Evolutionary conservation across 2,329 filamentous ascomycete genomes (phyloP), one percentile per base, ranked within the genome.

Genomic region (Ascochyta fabae): DNA sequence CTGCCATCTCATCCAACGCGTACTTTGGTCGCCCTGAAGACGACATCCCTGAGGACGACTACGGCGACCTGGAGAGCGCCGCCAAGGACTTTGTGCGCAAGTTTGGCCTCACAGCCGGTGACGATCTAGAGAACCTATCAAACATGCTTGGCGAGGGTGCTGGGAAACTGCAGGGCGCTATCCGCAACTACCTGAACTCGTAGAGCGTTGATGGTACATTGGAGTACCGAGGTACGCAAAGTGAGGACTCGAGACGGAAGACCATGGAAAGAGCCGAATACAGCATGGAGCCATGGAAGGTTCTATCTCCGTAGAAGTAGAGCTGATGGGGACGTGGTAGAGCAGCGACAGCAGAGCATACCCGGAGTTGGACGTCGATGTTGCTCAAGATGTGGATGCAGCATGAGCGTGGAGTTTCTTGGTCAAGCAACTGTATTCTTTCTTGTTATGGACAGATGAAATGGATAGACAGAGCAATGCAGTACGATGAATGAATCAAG

Each of bases 11-110:
- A 6, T 96, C 91, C 55, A 99, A 98, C 76, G 92, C 92, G 51
- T 99, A 98, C 83, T 99, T 99, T 76, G 95, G 95, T 58, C 89
- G 94, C 47, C 89, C 92, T 2, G 95, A 99, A 72, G 90, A 93
- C 23, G 90, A 96, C 65, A 79, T 84, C 29, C 73, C 77, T 2
- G 81, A 78, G 9, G 91, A 93, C 60, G 91, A 85, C 41, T 97
- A 96, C 64, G 92, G 93, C 42, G 93, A 97, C 70, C 80, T 99
- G 56, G 95, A 99, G 79, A 84, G 81, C n/a, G 92, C 92, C 0
- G 95, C 95, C 56, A 96, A 95, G 80, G 95, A 99, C 77, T 96
- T 98, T 78, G 88, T 98, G 29, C 87, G 95, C 71, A 92, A 91
- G 73, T 97, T 98, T 73, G 95, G 95, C 45, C 90, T 97, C 66